These are phyloP conservation scores for Xylariaceae sp. DNA, from an alignment of 2,329 filamentous ascomycete genomes.

Conservation along the genomic window DNA sequence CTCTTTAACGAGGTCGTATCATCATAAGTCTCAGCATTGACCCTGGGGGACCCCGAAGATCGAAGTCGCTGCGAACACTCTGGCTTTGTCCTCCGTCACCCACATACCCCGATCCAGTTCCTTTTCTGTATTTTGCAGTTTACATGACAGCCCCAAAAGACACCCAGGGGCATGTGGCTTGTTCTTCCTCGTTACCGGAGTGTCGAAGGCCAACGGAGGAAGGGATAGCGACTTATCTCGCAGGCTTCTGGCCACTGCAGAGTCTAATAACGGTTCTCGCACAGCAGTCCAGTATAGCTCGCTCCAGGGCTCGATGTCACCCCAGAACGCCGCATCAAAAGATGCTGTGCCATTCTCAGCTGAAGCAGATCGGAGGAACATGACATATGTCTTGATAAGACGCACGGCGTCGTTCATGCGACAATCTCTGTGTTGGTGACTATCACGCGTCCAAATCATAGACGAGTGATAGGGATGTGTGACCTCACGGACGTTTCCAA, in stretches of 20 bases:
- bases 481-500: constrained; percentile 41
- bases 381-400: constrained; percentile 40
- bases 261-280: neutral
- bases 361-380: constrained; percentile 37
- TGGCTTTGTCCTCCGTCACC: constrained; percentile 2
- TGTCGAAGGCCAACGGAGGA: too few relatives aligned
- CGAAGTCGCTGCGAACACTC: neutral
- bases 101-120: neutral
- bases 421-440: constrained; percentile 40
- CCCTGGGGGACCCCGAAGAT: neutral
- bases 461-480: constrained; percentile 41
- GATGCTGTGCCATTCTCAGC: constrained; percentile 24
- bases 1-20: too few relatives aligned
- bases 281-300: neutral
- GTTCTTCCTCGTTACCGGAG: too few relatives aligned
- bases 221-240: neutral
- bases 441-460: constrained; percentile 38
- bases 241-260: neutral
- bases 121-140: neutral
- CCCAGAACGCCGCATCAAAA: constrained; percentile 37
- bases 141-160: neutral
- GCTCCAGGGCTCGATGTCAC: too few relatives aligned
- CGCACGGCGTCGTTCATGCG: constrained; percentile 42
- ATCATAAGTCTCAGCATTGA: too few relatives aligned
- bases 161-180: too few relatives aligned